Percentiles rank a stretch among this genome's conserved stretches.
Evolutionary conservation across 768 basidiomycete genomes (phyloP).

Genomic region (Tylopilus plumbeoviolaceoides): DNA sequence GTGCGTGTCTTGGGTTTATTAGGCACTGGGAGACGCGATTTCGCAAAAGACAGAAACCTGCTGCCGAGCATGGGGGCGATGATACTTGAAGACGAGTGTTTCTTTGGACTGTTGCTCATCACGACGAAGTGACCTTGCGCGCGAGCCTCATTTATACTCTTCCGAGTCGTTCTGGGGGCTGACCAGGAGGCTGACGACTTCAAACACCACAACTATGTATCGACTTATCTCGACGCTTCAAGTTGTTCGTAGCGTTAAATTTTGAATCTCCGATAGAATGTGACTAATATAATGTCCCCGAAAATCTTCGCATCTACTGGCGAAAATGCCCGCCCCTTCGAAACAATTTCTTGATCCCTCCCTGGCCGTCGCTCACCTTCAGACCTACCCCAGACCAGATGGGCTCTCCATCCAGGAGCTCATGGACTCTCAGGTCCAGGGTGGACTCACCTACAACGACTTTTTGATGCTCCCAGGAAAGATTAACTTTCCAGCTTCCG

Average conservation of each 20-base stretch:
- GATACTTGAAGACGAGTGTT: slow-evolving; percentile 3
- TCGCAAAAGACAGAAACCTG: slow-evolving; percentile 19
- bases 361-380: slow-evolving; percentile 72
- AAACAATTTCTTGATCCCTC: slow-evolving; percentile 58
- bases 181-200: slow-evolving; percentile 12
- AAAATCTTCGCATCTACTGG: slow-evolving; percentile 12
- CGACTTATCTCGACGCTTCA: too few species aligned
- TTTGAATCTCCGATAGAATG: slow-evolving; percentile 12
- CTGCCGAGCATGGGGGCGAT: slow-evolving; percentile 14
- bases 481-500: slow-evolving; percentile 85
- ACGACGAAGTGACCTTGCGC: not conserved
- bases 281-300: not conserved
- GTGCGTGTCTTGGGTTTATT: slow-evolving; percentile 15
- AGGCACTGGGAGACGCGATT: slow-evolving; percentile 21
- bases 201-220: too few species aligned
- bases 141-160: slow-evolving; percentile 7
- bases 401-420: slow-evolving; percentile 82
- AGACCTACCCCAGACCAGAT: slow-evolving; percentile 66
- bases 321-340: slow-evolving; percentile 34
- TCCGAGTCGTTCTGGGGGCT: slow-evolving; percentile 11
- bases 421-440: slow-evolving; percentile 81
- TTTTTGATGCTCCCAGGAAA: slow-evolving; percentile 93
- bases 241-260: not conserved
- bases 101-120: slow-evolving; percentile 10
- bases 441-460: slow-evolving; percentile 97